These are phyloP conservation scores for Fusarium sp. DNA, from an alignment of 2,329 filamentous ascomycete species.

Conservation along the genomic window DNA sequence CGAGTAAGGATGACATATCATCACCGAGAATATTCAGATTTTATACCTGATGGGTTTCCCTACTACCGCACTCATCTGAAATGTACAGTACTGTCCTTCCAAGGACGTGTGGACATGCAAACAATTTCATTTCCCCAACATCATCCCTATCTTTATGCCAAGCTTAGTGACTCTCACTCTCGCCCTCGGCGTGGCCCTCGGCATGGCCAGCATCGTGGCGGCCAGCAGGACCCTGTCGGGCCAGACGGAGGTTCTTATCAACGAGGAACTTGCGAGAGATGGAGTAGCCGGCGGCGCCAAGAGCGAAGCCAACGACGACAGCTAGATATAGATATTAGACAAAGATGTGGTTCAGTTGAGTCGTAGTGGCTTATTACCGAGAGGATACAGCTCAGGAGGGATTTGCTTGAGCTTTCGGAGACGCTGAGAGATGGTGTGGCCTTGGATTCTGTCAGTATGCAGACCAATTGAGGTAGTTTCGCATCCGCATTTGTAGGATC, in stretches of 20 bases:
- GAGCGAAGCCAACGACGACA: constrained; percentile 85
- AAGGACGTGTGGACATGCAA: constrained; percentile 31
- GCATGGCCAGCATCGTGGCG: constrained; percentile 49
- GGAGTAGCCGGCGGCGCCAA: constrained; percentile 85
- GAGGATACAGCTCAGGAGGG: constrained; percentile 91
- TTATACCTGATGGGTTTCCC: constrained; percentile 38
- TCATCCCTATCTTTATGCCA: constrained; percentile 13
- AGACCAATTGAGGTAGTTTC: constrained; percentile 27
- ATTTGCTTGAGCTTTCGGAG: constrained; percentile 89
- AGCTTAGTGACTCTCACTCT: constrained; percentile 47
- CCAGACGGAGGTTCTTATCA: constrained; percentile 92
- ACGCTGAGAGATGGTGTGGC: constrained; percentile 96
- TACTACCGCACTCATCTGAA: constrained; percentile 38
- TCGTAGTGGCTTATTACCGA: constrained; percentile 74
- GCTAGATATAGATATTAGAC: constrained; percentile 60
- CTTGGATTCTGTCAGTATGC: constrained; percentile 58
- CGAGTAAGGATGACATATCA: constrained; percentile 33
- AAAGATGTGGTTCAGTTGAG: constrained; percentile 24
- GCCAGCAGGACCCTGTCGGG: constrained; percentile 68
- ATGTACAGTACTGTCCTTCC: constrained; percentile 39
- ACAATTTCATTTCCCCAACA: constrained; percentile 26
- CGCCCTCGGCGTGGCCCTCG: constrained; percentile 20
- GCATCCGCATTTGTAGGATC: constrained; percentile 15
- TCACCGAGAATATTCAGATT: constrained; percentile 39
- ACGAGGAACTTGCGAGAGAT: constrained; percentile 81